phyloP scores from a whole-genome alignment of 345 rosid species.

The Dimocarpus longan region DNA sequence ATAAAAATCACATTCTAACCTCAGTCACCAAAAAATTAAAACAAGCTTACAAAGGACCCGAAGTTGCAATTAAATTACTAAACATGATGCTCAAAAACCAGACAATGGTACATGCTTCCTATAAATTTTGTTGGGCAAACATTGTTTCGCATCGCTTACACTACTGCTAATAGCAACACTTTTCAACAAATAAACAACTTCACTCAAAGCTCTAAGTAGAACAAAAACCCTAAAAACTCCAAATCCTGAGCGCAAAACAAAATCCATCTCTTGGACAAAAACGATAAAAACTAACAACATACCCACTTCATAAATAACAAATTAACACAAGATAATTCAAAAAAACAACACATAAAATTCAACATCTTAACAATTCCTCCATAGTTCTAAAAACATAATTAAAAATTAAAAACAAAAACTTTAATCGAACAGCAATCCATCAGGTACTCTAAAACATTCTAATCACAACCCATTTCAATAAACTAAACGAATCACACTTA shows the following conservation, averaged over 20 bases:
- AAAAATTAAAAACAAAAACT: neutral
- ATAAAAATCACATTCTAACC: neutral
- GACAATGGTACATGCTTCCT: neutral
- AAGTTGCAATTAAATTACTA: neutral
- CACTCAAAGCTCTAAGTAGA: neutral
- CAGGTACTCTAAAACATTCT: neutral
- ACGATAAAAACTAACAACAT: neutral
- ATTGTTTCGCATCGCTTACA: neutral
- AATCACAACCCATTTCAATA: neutral
- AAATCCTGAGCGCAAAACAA: neutral
- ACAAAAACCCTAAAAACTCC: neutral
- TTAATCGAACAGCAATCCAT: neutral
- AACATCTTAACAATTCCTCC: neutral
- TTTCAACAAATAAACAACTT: neutral
- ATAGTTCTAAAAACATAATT: slow-evolving; percentile 6
- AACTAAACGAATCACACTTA: neutral
- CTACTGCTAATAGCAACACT: neutral
- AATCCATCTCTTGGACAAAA: neutral
- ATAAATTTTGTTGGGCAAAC: neutral
- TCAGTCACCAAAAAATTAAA: neutral
- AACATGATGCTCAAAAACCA: neutral
- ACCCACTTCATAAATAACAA: neutral
- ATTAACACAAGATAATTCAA: neutral
- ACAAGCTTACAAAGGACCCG: neutral
- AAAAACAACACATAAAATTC: neutral